Evolutionary conservation across 495 filamentous ascomycete genomes (phyloP).

Genomic region (Aspergillus homomorphus): DNA sequence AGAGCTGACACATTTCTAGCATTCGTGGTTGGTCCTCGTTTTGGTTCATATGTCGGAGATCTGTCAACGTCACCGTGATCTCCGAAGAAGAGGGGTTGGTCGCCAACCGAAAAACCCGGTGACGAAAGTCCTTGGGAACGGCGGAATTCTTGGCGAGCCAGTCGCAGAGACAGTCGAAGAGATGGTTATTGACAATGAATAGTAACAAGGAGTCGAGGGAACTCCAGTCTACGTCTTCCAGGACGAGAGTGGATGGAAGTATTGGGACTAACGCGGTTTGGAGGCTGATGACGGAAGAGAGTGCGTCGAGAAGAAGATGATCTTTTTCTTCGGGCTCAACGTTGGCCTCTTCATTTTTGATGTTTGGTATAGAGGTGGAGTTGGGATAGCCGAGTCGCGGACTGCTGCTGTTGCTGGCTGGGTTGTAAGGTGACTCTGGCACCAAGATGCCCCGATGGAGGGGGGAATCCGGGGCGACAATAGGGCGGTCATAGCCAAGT

Average conservation of each 20-base stretch:
- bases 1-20: conserved; percentile 24
- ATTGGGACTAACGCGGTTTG: conserved; percentile 17
- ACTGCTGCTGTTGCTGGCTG: neutral
- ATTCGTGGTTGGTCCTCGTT: conserved; percentile 12
- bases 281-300: conserved; percentile 7
- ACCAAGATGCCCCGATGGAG: neutral
- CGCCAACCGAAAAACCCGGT: conserved; percentile 10
- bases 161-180: conserved; percentile 43
- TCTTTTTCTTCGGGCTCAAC: conserved; percentile 2
- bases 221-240: conserved; percentile 29
- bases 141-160: conserved; percentile 29
- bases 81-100: conserved; percentile 13
- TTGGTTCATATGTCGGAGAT: conserved; percentile 15
- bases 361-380: neutral
- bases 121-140: conserved; percentile 10
- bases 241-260: conserved; percentile 19
- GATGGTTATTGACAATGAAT: conserved; percentile 37
- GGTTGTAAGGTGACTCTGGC: neutral
- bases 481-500: conserved; percentile 43
- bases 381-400: neutral
- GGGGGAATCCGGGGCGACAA: conserved; percentile 12
- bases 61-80: conserved; percentile 19
- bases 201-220: conserved; percentile 31
- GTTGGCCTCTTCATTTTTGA: neutral
- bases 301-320: conserved; percentile 3